These are phyloP conservation scores for Fomitopsis betulina DNA, from an alignment of 1,284 basidiomycete species.

Conservation along the genomic window DNA sequence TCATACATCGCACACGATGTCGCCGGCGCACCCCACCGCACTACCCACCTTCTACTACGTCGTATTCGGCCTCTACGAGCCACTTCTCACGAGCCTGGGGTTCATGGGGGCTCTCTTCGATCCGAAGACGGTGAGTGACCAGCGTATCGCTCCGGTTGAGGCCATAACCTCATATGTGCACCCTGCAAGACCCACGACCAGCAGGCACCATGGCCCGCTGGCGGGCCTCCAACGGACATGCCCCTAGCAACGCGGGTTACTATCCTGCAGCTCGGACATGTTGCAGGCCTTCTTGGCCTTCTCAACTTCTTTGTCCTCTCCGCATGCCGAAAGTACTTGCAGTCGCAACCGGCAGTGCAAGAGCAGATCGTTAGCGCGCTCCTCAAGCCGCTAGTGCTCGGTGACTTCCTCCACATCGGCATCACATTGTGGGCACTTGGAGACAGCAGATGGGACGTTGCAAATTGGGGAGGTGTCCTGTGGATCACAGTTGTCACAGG, in stretches of 20 bases:
- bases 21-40: slow-evolving; percentile 36
- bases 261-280: slow-evolving; percentile 65
- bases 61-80: slow-evolving; percentile 70
- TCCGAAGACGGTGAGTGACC: slow-evolving; percentile 51
- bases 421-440: slow-evolving; percentile 72
- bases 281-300: slow-evolving; percentile 66
- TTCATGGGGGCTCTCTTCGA: slow-evolving; percentile 64
- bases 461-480: slow-evolving; percentile 60
- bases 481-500: slow-evolving; percentile 65
- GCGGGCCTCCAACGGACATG: slow-evolving; percentile 43
- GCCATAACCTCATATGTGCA: background rate
- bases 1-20: slow-evolving; percentile 1
- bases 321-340: slow-evolving; percentile 54
- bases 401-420: slow-evolving; percentile 59
- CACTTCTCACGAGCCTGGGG: slow-evolving; percentile 57
- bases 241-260: slow-evolving; percentile 64
- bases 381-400: slow-evolving; percentile 61
- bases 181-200: slow-evolving; percentile 55
- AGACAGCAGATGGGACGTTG: slow-evolving; percentile 55
- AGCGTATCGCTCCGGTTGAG: background rate
- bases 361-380: slow-evolving; percentile 63
- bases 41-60: slow-evolving; percentile 68
- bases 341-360: slow-evolving; percentile 53
- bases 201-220: slow-evolving; percentile 66
- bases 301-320: slow-evolving; percentile 64